A percentile compares a stretch with the other conserved stretches of the same genome.
These are phyloP conservation scores for Lentinula lateritia DNA, from an alignment of 768 basidiomycete genomes.

Conservation along the genomic window DNA sequence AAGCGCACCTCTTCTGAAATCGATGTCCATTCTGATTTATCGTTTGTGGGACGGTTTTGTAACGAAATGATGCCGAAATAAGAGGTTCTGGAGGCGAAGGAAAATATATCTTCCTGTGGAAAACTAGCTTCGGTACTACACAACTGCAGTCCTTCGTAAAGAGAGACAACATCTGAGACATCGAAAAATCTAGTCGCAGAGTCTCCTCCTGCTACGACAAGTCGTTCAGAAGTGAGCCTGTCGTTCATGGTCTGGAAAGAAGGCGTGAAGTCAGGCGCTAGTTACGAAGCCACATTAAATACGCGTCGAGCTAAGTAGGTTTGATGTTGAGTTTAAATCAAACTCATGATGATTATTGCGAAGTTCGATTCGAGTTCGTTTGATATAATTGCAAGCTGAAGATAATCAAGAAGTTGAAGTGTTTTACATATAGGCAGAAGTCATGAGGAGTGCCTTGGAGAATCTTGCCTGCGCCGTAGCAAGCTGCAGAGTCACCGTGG, in stretches of 20 bases:
- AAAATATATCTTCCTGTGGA: constrained; percentile 31
- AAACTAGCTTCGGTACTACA: constrained; percentile 31
- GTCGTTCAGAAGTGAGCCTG: not conserved
- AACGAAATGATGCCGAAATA: constrained; percentile 37
- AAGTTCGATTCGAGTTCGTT: too few species aligned
- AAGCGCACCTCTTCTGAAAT: not conserved
- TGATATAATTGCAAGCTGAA: too few species aligned
- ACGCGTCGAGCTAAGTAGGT: not conserved
- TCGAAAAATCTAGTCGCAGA: not conserved
- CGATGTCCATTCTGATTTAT: not conserved
- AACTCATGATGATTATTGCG: not conserved
- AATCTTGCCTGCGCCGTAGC: too few species aligned
- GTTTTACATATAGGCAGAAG: not conserved
- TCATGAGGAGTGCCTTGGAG: too few species aligned
- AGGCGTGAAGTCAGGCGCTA: not conserved
- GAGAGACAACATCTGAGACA: not conserved
- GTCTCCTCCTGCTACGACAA: not conserved
- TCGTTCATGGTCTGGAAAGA: not conserved
- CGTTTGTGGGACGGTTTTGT: not conserved
- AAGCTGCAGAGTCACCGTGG: too few species aligned
- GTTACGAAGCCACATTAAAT: not conserved
- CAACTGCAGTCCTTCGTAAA: constrained; percentile 32
- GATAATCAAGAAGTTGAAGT: too few species aligned
- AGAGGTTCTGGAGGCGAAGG: constrained; percentile 30
- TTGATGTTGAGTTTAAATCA: not conserved